Percentiles rank a stretch among this genome's conserved stretches.
phyloP scores from a whole-genome alignment of 495 filamentous ascomycete species.

The Lepraria neglecta region DNA sequence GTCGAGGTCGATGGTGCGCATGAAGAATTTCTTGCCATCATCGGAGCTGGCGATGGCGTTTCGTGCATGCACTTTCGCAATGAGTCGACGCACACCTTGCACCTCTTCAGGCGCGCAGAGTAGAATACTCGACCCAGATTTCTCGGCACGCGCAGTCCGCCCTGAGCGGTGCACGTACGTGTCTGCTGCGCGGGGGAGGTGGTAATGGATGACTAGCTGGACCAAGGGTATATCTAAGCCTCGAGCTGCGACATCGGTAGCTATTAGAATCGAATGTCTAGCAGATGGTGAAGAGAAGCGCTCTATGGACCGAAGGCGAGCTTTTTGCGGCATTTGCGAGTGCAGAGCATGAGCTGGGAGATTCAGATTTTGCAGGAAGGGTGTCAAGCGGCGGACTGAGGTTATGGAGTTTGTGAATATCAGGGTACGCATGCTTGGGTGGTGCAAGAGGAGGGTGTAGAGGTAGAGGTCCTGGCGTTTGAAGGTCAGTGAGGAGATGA shows the following conservation, averaged over 20 bases:
- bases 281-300: conserved; percentile 67
- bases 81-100: conserved; percentile 69
- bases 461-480: conserved; percentile 72
- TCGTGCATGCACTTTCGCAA: conserved; percentile 74
- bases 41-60: conserved; percentile 30
- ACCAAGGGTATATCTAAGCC: conserved; percentile 90
- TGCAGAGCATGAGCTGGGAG: conserved; percentile 75
- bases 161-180: conserved; percentile 94
- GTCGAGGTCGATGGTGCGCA: conserved; percentile 76
- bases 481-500: no score
- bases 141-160: conserved; percentile 80
- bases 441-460: conserved; percentile 77
- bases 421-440: conserved; percentile 70
- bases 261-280: conserved; percentile 67
- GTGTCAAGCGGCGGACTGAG: conserved; percentile 78
- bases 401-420: conserved; percentile 95
- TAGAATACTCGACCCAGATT: conserved; percentile 70
- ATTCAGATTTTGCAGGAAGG: conserved; percentile 75
- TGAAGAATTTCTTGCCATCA: conserved; percentile 51
- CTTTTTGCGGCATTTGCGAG: conserved; percentile 93
- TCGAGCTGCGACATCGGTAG: conserved; percentile 94
- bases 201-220: conserved; percentile 86
- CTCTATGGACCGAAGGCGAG: conserved; percentile 87
- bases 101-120: conserved; percentile 91
- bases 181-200: conserved; percentile 86